Base-by-base conservation (phyloP, 192 early-diverging fungal species). In the Geosiphon pyriformis region DNA sequence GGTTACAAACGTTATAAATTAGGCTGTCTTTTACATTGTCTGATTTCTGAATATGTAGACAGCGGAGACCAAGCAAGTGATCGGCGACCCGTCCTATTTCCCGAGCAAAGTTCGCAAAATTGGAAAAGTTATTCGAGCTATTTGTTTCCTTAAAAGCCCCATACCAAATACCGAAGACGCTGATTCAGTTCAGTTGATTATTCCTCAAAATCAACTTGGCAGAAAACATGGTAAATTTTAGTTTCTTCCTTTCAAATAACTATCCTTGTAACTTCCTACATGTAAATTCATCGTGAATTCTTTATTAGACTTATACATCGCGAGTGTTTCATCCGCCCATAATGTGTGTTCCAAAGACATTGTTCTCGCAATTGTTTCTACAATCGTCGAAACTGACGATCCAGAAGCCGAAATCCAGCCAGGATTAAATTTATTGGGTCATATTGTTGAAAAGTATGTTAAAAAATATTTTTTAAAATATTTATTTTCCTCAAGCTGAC, bases 41-140 rank as follows among this genome's bases (percentile, higher is more conserved):
- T n/a, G n/a, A n/a, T n/a, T n/a, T n/a, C n/a, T 50, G 8, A 17
- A 31, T 4, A 47, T 35, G 11, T 65, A 87, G 85, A 71, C 77
- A 25, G 96, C 89, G 29, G 86, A 87, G 48, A 87, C 90, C 51
- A 88, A 90, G 75, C 78, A 84, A 59, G 93, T 99, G 48, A 96
- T 99, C 66, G 90, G 94, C 59, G 98, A 99, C 76, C 98, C 98
- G 59, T 92, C 92, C 17, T 99, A 99, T 76, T 91, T 94, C 64
- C 65, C 75, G 2, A 77, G 80, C 52, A 88, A 90, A 72, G 93
- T 92, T 70, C 88, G 88, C 70, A 88, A 87, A 71, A 78, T 84
- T 15, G 95, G 87, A 35, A 81, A 87, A 22, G 96, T 98, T 18
- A 89, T 99, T 63, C 92, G 98, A 58, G 90, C 94, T 61, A 98